These are phyloP conservation scores for Boletus semigastroideus DNA, from an alignment of 1,284 basidiomycete genomes.

Conservation along the genomic window DNA sequence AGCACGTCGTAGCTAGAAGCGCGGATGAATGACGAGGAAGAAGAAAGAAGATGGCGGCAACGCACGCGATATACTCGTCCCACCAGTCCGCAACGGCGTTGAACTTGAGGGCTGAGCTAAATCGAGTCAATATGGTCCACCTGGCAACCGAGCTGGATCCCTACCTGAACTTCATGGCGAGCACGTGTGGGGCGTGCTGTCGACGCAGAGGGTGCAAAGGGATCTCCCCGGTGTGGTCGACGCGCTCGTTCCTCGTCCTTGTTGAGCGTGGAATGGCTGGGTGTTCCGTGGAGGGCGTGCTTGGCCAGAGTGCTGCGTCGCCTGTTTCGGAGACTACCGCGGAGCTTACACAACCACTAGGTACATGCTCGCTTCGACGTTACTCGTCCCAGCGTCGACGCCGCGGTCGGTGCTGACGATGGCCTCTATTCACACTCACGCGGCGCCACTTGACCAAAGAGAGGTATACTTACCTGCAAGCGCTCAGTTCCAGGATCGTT, in stretches of 20 bases:
- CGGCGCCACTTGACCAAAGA: too few species aligned
- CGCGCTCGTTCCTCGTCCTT: background rate
- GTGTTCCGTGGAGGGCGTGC: background rate
- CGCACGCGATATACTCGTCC: constrained; percentile 87
- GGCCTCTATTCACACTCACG: too few species aligned
- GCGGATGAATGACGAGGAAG: background rate
- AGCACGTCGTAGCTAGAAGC: constrained; percentile 73
- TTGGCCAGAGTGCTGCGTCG: background rate
- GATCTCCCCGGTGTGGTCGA: constrained; percentile 23
- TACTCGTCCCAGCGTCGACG: too few species aligned
- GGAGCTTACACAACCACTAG: background rate
- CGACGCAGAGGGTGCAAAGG: constrained; percentile 19
- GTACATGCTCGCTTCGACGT: too few species aligned
- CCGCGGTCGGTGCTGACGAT: too few species aligned
- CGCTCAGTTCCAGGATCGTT: too few species aligned
- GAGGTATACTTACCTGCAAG: too few species aligned
- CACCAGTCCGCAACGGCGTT: constrained; percentile 95
- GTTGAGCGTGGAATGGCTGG: constrained; percentile 11
- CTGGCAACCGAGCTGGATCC: background rate
- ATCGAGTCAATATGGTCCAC: background rate
- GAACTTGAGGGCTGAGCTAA: constrained; percentile 81
- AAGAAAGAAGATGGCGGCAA: background rate
- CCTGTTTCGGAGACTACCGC: background rate
- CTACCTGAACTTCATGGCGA: constrained; percentile 64
- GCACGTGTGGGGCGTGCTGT: constrained; percentile 19